Conservation (phyloP, 805 yeast species). For the Pichia nanzhaoensis region DNA sequence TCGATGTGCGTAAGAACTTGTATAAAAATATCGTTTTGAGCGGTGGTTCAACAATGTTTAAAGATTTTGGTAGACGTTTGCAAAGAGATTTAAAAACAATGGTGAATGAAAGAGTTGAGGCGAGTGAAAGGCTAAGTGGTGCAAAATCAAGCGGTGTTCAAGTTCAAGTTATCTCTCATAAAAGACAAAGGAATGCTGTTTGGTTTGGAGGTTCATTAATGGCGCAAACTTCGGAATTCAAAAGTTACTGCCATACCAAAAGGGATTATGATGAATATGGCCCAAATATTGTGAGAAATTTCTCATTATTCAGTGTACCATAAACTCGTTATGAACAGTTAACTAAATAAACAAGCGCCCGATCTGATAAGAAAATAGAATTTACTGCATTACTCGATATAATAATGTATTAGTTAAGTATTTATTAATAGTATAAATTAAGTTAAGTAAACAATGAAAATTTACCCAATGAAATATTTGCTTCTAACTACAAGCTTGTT, state of each 20-base stretch:
- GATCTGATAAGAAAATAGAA: not conserved
- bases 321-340: constrained; percentile 22
- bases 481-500: no score
- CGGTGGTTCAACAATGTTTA: constrained; percentile 98
- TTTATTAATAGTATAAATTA: no score
- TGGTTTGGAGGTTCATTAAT: constrained; percentile 98
- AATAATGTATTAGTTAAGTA: no score
- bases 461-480: no score
- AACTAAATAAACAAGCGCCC: not conserved
- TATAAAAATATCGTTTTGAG: constrained; percentile 92
- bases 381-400: not conserved
- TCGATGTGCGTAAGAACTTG: constrained; percentile 94
- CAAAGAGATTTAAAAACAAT: constrained; percentile 88
- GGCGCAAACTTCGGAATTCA: constrained; percentile 96
- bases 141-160: constrained; percentile 88
- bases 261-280: constrained; percentile 97
- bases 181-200: constrained; percentile 96
- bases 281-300: constrained; percentile 95
- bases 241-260: constrained; percentile 93
- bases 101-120: constrained; percentile 82
- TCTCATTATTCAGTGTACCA: constrained; percentile 89
- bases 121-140: constrained; percentile 70
- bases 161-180: constrained; percentile 94
- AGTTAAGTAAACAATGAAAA: no score
- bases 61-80: constrained; percentile 94